A percentile compares a stretch with the other conserved stretches of the same genome.
These are phyloP conservation scores for Lentinus polychrous DNA, from an alignment of 1,284 basidiomycete species.

Conservation along the genomic window DNA sequence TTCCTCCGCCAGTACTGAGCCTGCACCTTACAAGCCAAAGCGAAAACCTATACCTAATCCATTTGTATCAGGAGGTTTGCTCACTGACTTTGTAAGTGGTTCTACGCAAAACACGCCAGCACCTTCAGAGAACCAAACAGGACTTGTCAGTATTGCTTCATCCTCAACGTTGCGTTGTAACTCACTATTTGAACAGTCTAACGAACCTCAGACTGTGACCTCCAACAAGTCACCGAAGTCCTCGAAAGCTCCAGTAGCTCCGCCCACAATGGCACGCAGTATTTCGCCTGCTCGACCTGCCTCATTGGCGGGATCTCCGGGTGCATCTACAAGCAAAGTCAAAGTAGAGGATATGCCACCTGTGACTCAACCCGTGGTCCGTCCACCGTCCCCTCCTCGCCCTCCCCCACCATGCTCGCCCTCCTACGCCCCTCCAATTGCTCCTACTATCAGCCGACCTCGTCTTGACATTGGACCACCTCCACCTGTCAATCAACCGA, in stretches of 20 bases:
- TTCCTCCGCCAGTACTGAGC: not conserved
- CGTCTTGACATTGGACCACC: no score
- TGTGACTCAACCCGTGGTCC: not conserved
- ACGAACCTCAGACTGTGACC: no score
- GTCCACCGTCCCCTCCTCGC: not conserved
- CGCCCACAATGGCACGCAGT: not conserved
- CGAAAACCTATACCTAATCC: conserved; percentile 29
- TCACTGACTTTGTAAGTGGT: conserved; percentile 36
- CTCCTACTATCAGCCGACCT: no score
- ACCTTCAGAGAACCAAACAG: not conserved
- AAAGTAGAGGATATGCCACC: conserved; percentile 12
- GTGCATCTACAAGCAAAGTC: conserved; percentile 13
- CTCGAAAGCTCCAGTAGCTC: not conserved
- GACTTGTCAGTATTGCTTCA: not conserved
- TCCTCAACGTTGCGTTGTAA: not conserved
- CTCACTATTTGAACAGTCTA: not conserved
- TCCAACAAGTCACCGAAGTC: no score
- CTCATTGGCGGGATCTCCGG: not conserved
- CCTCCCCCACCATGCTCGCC: no score
- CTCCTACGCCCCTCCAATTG: no score
- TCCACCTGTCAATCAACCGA: no score
- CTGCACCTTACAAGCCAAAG: conserved; percentile 11
- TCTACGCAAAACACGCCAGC: conserved; percentile 12
- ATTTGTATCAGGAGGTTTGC: conserved; percentile 47
- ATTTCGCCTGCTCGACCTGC: not conserved